Conservation (phyloP, 495 filamentous ascomycete genomes). For the Hamigera avellanea region DNA sequence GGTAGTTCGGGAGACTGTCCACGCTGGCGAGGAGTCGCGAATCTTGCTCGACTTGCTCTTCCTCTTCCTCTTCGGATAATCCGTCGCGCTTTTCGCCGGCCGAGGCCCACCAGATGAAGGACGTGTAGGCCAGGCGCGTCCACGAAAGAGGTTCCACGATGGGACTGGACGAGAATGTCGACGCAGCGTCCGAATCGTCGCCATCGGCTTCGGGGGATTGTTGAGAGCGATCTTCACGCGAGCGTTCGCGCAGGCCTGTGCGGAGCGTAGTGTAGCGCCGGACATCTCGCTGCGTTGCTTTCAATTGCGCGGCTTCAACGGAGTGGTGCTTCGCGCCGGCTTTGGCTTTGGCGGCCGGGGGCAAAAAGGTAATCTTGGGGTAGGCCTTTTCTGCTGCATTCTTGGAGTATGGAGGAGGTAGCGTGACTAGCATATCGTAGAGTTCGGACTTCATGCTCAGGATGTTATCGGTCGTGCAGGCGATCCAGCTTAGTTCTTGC, state of each 20-base stretch:
- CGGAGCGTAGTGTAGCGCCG: conserved; percentile 66
- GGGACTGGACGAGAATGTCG: conserved; percentile 34
- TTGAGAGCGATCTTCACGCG: conserved; percentile 15
- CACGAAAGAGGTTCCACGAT: conserved; percentile 75
- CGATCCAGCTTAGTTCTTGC: conserved; percentile 64
- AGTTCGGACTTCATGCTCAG: conserved; percentile 72
- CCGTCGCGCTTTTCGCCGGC: conserved; percentile 70
- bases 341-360: conserved; percentile 2
- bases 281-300: conserved; percentile 83
- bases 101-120: conserved; percentile 98
- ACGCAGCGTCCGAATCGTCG: conserved; percentile 31
- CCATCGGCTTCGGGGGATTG: conserved; percentile 8
- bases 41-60: conserved; percentile 32
- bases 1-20: conserved; percentile 22
- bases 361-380: conserved; percentile 49
- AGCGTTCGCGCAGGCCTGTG: conserved; percentile 47
- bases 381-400: conserved; percentile 48
- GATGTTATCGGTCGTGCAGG: conserved; percentile 90
- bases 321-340: conserved; percentile 14
- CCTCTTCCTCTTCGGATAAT: conserved; percentile 32
- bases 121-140: conserved; percentile 77
- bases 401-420: conserved; percentile 55
- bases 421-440: conserved; percentile 76
- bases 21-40: conserved; percentile 28
- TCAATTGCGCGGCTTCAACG: conserved; percentile 34